Evolutionary conservation across 352 stramenopile species (phyloP).

Genomic region (Elongisporangium undulatum): DNA sequence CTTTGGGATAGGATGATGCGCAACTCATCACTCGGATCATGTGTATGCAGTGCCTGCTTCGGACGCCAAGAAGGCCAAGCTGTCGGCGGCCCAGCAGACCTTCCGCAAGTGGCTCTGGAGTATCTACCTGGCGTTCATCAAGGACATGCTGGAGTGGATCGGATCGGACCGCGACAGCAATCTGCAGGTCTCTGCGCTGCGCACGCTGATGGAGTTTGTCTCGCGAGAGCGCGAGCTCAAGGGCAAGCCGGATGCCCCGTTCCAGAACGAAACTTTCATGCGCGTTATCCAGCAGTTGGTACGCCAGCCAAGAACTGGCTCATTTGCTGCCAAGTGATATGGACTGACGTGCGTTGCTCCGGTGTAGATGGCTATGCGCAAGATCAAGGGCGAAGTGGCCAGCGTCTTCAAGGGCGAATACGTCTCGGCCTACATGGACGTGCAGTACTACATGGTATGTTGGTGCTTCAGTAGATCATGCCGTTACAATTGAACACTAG

Average conservation of each 20-base stretch:
- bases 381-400: conserved; percentile 77
- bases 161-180: conserved; percentile 48
- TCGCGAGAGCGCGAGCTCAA: conserved; percentile 63
- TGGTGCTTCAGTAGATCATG: neutral
- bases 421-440: conserved; percentile 75
- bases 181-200: conserved; percentile 68
- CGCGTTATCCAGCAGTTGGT: conserved; percentile 69
- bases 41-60: conserved; percentile 4
- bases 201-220: conserved; percentile 89
- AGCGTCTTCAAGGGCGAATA: conserved; percentile 87
- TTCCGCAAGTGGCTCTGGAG: conserved; percentile 85
- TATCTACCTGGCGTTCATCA: conserved; percentile 74
- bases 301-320: neutral
- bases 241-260: conserved; percentile 18
- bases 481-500: neutral
- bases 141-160: conserved; percentile 81
- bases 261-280: conserved; percentile 85
- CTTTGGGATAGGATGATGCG: neutral
- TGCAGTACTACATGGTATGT: conserved; percentile 84
- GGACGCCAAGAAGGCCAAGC: conserved; percentile 38
- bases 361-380: conserved; percentile 31
- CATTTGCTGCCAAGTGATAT: neutral
- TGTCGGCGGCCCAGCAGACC: conserved; percentile 53
- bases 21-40: neutral
- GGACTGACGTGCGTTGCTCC: neutral